These are phyloP conservation scores for Obba rivulosa DNA, from an alignment of 768 basidiomycete genomes.

Conservation along the genomic window DNA sequence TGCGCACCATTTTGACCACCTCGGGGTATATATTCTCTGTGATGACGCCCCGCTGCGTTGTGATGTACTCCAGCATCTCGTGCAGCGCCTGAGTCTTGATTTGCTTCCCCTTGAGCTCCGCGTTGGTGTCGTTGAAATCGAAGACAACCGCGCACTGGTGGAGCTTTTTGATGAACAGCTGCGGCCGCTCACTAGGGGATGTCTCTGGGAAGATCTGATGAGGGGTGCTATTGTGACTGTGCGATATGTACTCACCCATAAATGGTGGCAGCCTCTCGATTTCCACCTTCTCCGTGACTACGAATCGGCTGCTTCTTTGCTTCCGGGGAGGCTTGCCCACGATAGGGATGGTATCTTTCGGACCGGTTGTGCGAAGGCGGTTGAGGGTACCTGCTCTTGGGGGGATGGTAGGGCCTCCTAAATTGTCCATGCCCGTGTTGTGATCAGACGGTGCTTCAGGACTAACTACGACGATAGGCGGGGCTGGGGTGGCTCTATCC, in stretches of 20 bases:
- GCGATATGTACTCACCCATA: constrained; percentile 49
- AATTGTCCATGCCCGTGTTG: constrained; percentile 24
- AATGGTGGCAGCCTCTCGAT: constrained; percentile 93
- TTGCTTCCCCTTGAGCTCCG: constrained; percentile 95
- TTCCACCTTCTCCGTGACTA: constrained; percentile 93
- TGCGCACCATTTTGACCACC: constrained; percentile 92
- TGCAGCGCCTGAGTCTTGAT: constrained; percentile 97
- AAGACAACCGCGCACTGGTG: constrained; percentile 96
- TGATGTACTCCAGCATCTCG: constrained; percentile 99
- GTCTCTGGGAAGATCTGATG: constrained; percentile 58
- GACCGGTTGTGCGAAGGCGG: constrained; percentile 62
- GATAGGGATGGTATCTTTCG: constrained; percentile 96
- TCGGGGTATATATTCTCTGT: constrained; percentile 98
- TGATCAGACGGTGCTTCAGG: constrained; percentile 55
- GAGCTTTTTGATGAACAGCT: constrained; percentile 90
- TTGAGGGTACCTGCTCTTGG: constrained; percentile 60
- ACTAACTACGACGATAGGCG: constrained; percentile 85
- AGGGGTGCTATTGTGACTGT: constrained; percentile 7
- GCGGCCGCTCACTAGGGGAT: constrained; percentile 78
- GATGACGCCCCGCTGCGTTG: constrained; percentile 92
- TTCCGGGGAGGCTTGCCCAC: constrained; percentile 96
- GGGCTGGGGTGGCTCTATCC: constrained; percentile 47
- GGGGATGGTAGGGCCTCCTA: constrained; percentile 49
- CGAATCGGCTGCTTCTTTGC: constrained; percentile 94
- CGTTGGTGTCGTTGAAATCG: constrained; percentile 97